Conservation (phyloP, 345 rosid genomes). For the Reutealis trisperma region DNA sequence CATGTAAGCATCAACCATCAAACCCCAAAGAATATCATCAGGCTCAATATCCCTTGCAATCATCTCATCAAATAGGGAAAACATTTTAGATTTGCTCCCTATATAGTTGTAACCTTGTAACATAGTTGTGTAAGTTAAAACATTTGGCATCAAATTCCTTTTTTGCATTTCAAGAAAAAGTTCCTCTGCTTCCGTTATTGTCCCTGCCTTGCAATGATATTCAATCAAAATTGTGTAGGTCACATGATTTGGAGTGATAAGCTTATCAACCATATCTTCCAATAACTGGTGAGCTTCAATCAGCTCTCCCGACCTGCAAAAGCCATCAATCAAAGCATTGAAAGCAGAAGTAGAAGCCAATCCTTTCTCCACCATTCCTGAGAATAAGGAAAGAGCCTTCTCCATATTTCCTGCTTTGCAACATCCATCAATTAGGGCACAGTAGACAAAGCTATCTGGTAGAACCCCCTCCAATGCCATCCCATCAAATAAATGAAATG, state of each 20-base stretch:
- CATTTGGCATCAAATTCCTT: constrained; percentile 50
- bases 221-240: constrained; percentile 75
- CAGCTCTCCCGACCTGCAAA: constrained; percentile 55
- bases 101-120: constrained; percentile 51
- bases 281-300: constrained; percentile 41
- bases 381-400: constrained; percentile 56
- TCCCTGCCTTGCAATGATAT: constrained; percentile 58
- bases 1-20: constrained; percentile 51
- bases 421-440: constrained; percentile 64
- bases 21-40: constrained; percentile 53
- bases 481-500: constrained; percentile 58
- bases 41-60: constrained; percentile 59
- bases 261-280: constrained; percentile 43
- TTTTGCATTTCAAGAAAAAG: constrained; percentile 56
- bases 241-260: constrained; percentile 52
- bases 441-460: constrained; percentile 64
- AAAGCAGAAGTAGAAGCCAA: constrained; percentile 50
- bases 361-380: constrained; percentile 53
- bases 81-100: constrained; percentile 50
- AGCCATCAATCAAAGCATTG: constrained; percentile 62
- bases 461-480: constrained; percentile 58
- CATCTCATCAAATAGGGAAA: constrained; percentile 60
- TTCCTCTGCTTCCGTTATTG: constrained; percentile 56
- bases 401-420: constrained; percentile 59
- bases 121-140: constrained; percentile 58